Evolutionary conservation across 2,329 filamentous ascomycete genomes (phyloP).

Genomic region (Apiospora aurea): DNA sequence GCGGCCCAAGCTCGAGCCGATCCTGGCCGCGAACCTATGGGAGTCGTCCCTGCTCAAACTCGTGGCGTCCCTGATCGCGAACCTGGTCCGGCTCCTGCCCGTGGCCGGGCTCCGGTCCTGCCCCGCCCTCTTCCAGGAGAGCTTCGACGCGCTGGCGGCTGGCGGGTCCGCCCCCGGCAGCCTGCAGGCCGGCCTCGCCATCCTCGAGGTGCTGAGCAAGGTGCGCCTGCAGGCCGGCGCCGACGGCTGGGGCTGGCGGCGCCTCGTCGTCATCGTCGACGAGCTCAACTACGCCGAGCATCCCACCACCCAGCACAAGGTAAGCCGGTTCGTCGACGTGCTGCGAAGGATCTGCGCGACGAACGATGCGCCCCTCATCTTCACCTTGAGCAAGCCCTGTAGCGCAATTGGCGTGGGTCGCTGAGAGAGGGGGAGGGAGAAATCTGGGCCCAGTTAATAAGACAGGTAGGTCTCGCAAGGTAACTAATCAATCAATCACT

Average conservation of each 20-base stretch:
- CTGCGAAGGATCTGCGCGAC: constrained; percentile 17
- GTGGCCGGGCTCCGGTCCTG: background rate
- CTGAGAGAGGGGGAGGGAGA: background rate
- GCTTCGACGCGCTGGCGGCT: constrained; percentile 7
- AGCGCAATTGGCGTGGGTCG: background rate
- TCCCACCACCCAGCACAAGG: constrained; percentile 19
- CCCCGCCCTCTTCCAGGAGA: background rate
- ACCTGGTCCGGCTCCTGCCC: constrained; percentile 3
- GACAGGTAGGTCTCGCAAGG: background rate
- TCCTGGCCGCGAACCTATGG: constrained; percentile 19
- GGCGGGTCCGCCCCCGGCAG: constrained; percentile 14
- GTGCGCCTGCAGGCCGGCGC: background rate
- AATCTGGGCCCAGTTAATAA: background rate
- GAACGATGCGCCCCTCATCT: constrained; percentile 22
- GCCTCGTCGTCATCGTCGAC: constrained; percentile 27
- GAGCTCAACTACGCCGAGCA: constrained; percentile 23
- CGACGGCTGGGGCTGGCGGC: background rate
- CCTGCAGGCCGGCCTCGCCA: constrained; percentile 26
- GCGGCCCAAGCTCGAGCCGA: constrained; percentile 15
- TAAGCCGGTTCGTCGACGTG: constrained; percentile 22
- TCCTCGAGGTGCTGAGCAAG: constrained; percentile 21
- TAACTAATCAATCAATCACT: background rate
- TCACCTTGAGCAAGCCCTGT: constrained; percentile 20
- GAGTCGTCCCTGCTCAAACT: constrained; percentile 25
- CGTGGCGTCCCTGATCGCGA: constrained; percentile 21